phyloP scores from a whole-genome alignment of 148 eudicot species.

The Rhododendron ferrugineum region DNA sequence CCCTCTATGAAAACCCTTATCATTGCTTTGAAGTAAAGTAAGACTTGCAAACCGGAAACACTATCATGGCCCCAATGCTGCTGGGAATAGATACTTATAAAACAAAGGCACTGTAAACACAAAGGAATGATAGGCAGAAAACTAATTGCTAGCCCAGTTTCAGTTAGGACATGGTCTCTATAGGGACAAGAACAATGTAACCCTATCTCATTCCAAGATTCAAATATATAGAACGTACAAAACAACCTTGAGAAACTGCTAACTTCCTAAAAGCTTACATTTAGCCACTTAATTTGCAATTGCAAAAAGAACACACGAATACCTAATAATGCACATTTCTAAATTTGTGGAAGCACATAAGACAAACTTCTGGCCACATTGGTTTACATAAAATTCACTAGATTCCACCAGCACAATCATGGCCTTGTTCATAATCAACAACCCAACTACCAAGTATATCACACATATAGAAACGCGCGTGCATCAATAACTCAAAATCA shows the following conservation, averaged over 20 bases:
- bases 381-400: not conserved
- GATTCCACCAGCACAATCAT: not conserved
- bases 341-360: not conserved
- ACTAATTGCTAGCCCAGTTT: not conserved
- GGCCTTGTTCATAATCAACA: not conserved
- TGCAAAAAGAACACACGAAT: not conserved
- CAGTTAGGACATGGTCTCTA: not conserved
- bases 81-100: not conserved
- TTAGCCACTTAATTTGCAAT: not conserved
- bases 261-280: not conserved
- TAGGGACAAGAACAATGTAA: not conserved
- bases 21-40: not conserved
- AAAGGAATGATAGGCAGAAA: not conserved
- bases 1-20: not conserved
- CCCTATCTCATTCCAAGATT: not conserved
- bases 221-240: not conserved
- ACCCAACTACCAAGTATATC: not conserved
- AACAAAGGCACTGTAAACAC: not conserved
- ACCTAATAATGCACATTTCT: not conserved
- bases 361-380: not conserved
- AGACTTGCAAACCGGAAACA: not conserved
- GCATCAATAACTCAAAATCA: not conserved
- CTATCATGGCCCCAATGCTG: not conserved
- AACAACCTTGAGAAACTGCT: too few relatives aligned
- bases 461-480: not conserved